Evolutionary conservation across 441 rosid species (phyloP).

Genomic region (Bocquillonia castaneifolia): DNA sequence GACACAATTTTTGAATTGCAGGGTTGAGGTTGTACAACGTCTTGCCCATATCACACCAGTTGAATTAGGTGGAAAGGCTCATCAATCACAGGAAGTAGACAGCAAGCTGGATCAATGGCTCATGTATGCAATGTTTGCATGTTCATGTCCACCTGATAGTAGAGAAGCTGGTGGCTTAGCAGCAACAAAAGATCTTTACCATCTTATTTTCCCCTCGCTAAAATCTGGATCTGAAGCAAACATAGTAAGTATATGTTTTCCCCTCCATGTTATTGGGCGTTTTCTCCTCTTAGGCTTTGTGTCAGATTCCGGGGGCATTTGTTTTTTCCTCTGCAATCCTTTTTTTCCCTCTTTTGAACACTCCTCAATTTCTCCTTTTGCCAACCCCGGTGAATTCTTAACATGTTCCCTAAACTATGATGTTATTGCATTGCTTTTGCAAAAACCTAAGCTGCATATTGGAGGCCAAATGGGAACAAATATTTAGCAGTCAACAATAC

Average conservation of each 20-base stretch:
- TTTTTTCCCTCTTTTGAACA: not conserved
- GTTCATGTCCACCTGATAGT: conserved; percentile 93
- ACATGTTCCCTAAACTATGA: not conserved
- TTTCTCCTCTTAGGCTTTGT: not conserved
- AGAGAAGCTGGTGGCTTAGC: conserved; percentile 78
- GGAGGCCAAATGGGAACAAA: not conserved
- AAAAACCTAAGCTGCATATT: not conserved
- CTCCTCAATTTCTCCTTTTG: not conserved
- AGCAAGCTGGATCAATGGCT: conserved; percentile 99
- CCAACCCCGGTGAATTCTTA: not conserved
- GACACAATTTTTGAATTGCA: conserved; percentile 31
- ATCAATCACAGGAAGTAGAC: conserved; percentile 86
- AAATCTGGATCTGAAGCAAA: conserved; percentile 91
- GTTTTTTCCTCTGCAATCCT: not conserved
- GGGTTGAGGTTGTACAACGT: conserved; percentile 79
- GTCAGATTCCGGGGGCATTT: conserved; percentile 1
- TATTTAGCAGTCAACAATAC: not conserved
- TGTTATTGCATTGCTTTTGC: not conserved
- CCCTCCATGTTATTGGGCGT: not conserved
- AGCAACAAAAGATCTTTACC: conserved; percentile 85
- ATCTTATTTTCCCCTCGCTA: conserved; percentile 81
- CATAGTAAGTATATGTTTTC: conserved; percentile 53
- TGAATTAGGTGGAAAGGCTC: conserved; percentile 95
- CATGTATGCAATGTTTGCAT: conserved; percentile 91
- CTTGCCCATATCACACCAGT: conserved; percentile 87